phyloP scores from a whole-genome alignment of 2,329 filamentous ascomycete species.

The Tolypocladium tropicale region DNA sequence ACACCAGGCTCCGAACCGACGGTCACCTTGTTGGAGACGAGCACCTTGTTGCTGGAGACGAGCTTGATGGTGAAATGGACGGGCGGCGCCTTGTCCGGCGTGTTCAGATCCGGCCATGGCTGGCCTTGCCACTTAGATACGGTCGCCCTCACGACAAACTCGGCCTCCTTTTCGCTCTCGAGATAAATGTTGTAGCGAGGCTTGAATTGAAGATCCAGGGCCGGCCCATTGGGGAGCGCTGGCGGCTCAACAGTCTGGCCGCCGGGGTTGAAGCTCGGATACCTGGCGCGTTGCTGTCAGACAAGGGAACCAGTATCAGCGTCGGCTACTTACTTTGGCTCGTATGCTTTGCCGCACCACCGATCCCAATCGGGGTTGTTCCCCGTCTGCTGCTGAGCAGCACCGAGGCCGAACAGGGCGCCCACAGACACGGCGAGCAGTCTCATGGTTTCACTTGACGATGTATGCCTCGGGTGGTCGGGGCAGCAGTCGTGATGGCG shows the following conservation, averaged over 20 bases:
- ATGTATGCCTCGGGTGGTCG: not conserved
- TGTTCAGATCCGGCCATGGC: constrained; percentile 20
- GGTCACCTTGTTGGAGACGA: constrained; percentile 22
- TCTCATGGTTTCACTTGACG: not conserved
- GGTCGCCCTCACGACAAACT: constrained; percentile 32
- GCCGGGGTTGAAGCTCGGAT: constrained; percentile 32
- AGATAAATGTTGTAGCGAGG: constrained; percentile 37
- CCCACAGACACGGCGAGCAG: not conserved
- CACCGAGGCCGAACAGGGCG: not conserved
- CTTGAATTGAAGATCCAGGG: constrained; percentile 31
- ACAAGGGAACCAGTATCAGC: not conserved
- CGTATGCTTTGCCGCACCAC: constrained; percentile 38
- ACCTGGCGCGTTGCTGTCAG: constrained; percentile 9
- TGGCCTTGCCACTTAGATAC: constrained; percentile 30
- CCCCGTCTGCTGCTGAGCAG: constrained; percentile 20
- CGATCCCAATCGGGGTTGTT: constrained; percentile 31
- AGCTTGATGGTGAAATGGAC: constrained; percentile 28
- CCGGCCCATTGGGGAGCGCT: constrained; percentile 16
- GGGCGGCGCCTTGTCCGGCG: constrained; percentile 7
- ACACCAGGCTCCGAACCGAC: constrained; percentile 23
- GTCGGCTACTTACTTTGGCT: constrained; percentile 22
- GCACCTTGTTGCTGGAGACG: constrained; percentile 13
- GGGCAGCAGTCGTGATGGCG: not conserved
- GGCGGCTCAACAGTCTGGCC: constrained; percentile 29
- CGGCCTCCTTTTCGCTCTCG: constrained; percentile 25